Evolutionary conservation across 768 basidiomycete species (phyloP).

Genomic region (Podaxis rugospora): DNA sequence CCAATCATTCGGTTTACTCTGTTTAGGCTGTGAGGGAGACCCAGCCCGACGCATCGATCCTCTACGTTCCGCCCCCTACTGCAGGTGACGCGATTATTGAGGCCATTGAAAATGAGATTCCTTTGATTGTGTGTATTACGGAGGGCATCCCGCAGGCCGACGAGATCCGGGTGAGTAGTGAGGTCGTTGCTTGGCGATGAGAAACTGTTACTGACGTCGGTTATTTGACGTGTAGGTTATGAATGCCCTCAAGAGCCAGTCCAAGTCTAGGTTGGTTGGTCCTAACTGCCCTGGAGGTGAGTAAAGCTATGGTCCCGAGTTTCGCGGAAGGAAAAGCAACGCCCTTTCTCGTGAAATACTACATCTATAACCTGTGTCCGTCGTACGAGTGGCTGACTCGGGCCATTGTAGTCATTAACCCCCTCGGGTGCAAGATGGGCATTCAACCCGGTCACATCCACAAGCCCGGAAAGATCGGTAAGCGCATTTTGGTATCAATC

Average conservation of each 20-base stretch:
- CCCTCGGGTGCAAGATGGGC: slow-evolving; percentile 98
- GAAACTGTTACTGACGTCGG: too few relatives aligned
- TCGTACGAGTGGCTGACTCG: neutral
- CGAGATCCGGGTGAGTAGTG: slow-evolving; percentile 73
- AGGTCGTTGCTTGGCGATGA: neutral
- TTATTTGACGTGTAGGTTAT: slow-evolving; percentile 55
- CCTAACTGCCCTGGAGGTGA: slow-evolving; percentile 92
- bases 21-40: slow-evolving; percentile 80
- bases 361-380: neutral
- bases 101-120: slow-evolving; percentile 97
- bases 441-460: slow-evolving; percentile 99
- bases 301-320: slow-evolving; percentile 11
- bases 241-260: slow-evolving; percentile 92
- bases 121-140: slow-evolving; percentile 95
- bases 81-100: slow-evolving; percentile 98
- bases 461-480: slow-evolving; percentile 92
- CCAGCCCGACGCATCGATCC: slow-evolving; percentile 88
- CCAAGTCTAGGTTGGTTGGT: slow-evolving; percentile 91
- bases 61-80: slow-evolving; percentile 96
- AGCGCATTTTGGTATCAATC: slow-evolving; percentile 15
- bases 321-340: neutral
- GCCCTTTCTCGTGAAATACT: neutral
- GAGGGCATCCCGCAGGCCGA: slow-evolving; percentile 98
- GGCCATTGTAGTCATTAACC: slow-evolving; percentile 70
- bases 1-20: neutral